Conservation (phyloP, 2,329 filamentous ascomycete genomes). For the Penicillium occitanis region DNA sequence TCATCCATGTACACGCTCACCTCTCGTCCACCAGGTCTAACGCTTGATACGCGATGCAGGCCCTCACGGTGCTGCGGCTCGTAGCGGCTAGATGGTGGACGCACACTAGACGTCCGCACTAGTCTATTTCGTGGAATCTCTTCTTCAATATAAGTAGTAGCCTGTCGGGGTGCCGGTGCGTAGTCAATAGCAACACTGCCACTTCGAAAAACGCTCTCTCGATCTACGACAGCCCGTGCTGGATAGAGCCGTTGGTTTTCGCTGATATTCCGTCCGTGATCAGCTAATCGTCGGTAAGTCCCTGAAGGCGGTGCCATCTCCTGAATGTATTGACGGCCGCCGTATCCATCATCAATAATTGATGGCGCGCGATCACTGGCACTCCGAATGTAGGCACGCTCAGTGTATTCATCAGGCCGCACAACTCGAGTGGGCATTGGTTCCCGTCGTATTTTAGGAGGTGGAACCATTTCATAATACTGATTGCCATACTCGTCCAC, state of each 20-base stretch:
- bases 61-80: slow-evolving; percentile 41
- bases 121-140: slow-evolving; percentile 60
- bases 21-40: slow-evolving; percentile 45
- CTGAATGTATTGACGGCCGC: slow-evolving; percentile 42
- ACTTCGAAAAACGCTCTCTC: slow-evolving; percentile 37
- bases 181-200: slow-evolving; percentile 46
- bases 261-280: slow-evolving; percentile 35
- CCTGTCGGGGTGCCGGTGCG: slow-evolving; percentile 31
- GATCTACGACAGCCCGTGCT: slow-evolving; percentile 34
- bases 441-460: slow-evolving; percentile 37
- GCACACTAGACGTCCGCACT: slow-evolving; percentile 58
- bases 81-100: slow-evolving; percentile 52
- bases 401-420: slow-evolving; percentile 37
- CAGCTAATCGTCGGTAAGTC: slow-evolving; percentile 42
- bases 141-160: slow-evolving; percentile 60
- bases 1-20: slow-evolving; percentile 46
- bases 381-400: slow-evolving; percentile 31
- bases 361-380: slow-evolving; percentile 43
- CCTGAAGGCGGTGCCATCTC: slow-evolving; percentile 48
- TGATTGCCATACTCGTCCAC: slow-evolving; percentile 81
- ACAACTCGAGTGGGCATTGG: slow-evolving; percentile 35
- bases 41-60: slow-evolving; percentile 42
- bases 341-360: slow-evolving; percentile 44
- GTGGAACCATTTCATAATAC: slow-evolving; percentile 62
- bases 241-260: slow-evolving; percentile 35